Evolutionary conservation across 2,329 filamentous ascomycete genomes (phyloP).

Genomic region (Lasiodiplodia theobromae): DNA sequence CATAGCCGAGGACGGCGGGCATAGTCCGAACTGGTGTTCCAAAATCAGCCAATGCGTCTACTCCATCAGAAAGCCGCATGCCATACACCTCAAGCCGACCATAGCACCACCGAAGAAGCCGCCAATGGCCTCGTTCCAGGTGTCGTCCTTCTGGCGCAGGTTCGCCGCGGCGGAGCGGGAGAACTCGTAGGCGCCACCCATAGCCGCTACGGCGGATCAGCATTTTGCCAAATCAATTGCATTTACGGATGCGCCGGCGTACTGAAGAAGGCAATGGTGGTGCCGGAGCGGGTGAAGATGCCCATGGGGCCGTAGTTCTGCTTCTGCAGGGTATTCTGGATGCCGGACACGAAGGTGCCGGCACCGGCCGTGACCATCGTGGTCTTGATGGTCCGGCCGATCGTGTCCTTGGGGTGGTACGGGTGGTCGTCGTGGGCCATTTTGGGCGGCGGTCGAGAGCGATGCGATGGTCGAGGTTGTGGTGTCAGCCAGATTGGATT

Average conservation of each 20-base stretch:
- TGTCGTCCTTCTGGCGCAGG: constrained; percentile 82
- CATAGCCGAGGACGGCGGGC: constrained; percentile 74
- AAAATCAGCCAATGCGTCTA: constrained; percentile 10
- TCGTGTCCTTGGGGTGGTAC: constrained; percentile 78
- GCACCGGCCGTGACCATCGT: constrained; percentile 69
- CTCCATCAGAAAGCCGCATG: neutral
- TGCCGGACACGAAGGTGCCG: constrained; percentile 75
- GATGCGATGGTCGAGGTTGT: constrained; percentile 23
- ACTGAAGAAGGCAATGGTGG: constrained; percentile 75
- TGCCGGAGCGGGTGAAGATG: constrained; percentile 79
- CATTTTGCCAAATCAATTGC: constrained; percentile 38
- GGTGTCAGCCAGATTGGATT: constrained; percentile 22
- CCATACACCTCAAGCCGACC: constrained; percentile 74
- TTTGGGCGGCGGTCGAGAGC: constrained; percentile 35
- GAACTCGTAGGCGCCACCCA: constrained; percentile 81
- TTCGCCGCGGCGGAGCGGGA: constrained; percentile 79
- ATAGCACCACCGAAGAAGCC: constrained; percentile 79
- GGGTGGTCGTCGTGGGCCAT: constrained; percentile 44
- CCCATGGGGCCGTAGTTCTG: constrained; percentile 82
- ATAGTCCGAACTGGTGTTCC: constrained; percentile 65
- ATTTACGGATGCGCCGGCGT: constrained; percentile 38
- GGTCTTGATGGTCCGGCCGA: constrained; percentile 70
- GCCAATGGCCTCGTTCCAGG: constrained; percentile 75
- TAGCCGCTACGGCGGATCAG: constrained; percentile 62
- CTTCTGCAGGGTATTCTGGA: constrained; percentile 87